phyloP scores from a whole-genome alignment of 1,139 yeast genomes.

The Pneumocystis wakefieldiae region DNA sequence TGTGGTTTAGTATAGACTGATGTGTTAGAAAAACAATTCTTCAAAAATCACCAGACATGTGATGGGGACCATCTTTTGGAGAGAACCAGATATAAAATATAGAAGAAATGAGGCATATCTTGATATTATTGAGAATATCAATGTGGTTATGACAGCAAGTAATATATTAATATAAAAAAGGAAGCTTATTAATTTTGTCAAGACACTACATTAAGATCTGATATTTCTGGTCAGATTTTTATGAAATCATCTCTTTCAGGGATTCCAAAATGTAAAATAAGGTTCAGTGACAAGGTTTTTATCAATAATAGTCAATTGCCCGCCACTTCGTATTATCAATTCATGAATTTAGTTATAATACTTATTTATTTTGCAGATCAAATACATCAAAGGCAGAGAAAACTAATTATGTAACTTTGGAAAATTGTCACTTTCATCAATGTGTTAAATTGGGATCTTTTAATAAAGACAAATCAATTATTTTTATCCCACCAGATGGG shows the following conservation, averaged over 20 bases:
- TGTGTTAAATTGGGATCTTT: conserved; percentile 62
- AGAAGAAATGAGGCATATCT: conserved; percentile 69
- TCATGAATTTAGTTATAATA: conserved; percentile 4
- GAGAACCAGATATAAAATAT: conserved; percentile 56
- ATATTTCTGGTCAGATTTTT: conserved; percentile 62
- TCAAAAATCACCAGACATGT: conserved; percentile 28
- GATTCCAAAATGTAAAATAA: conserved; percentile 57
- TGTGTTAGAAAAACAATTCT: conserved; percentile 14
- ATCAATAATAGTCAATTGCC: conserved; percentile 17
- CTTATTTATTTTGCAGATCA: not conserved
- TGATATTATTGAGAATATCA: conserved; percentile 62
- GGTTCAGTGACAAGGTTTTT: conserved; percentile 36
- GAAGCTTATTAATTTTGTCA: conserved; percentile 3
- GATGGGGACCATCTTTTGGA: conserved; percentile 46
- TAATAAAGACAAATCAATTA: conserved; percentile 50
- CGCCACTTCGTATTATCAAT: conserved; percentile 9
- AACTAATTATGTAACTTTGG: conserved; percentile 41
- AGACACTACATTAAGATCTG: conserved; percentile 47
- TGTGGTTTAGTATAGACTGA: not conserved
- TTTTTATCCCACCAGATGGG: conserved; percentile 84
- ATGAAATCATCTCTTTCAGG: conserved; percentile 67
- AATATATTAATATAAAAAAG: not conserved
- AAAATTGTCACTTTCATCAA: conserved; percentile 79
- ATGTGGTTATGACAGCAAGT: conserved; percentile 38
- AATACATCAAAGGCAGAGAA: conserved; percentile 18